Conservation (phyloP, 1,284 basidiomycete species). For the Trametes sp. region DNA sequence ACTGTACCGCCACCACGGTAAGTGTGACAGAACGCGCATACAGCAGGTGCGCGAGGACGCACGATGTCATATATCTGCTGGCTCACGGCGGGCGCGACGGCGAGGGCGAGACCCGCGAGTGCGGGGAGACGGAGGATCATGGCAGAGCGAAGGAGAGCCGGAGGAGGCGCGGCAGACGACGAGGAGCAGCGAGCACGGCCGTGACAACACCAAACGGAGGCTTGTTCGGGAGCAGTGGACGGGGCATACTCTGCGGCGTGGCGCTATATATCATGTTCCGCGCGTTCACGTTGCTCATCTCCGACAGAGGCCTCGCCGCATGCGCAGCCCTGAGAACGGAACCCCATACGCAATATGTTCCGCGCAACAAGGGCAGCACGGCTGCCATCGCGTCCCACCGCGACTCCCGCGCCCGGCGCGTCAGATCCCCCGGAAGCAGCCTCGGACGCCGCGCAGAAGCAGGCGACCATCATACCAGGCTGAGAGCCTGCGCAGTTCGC, state of each 20-base stretch:
- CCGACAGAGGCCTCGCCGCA: slow-evolving; percentile 4
- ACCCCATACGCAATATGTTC: slow-evolving; percentile 19
- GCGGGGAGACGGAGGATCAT: slow-evolving; percentile 26
- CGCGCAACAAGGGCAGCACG: slow-evolving; percentile 11
- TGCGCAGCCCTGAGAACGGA: slow-evolving; percentile 17
- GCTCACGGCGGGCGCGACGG: slow-evolving; percentile 24
- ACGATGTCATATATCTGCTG: slow-evolving; percentile 50
- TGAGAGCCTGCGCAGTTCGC: not conserved
- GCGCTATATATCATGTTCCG: slow-evolving; percentile 1
- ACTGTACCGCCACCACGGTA: slow-evolving; percentile 34
- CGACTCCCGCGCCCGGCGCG: not conserved
- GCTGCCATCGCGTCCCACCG: not conserved
- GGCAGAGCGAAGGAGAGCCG: slow-evolving; percentile 17
- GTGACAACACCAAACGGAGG: not conserved
- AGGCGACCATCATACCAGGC: slow-evolving; percentile 8
- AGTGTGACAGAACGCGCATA: not conserved
- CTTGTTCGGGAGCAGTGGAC: slow-evolving; percentile 15
- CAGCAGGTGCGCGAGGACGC: slow-evolving; percentile 17
- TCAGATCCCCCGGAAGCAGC: slow-evolving; percentile 1
- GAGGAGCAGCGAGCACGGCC: not conserved
- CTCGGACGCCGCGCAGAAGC: slow-evolving; percentile 3
- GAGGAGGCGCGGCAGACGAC: slow-evolving; percentile 1
- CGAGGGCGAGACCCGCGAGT: slow-evolving; percentile 9
- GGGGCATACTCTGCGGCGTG: not conserved
- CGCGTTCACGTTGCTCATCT: not conserved